Conservation (phyloP, 441 rosid species). For the Gossypium aridum region DNA sequence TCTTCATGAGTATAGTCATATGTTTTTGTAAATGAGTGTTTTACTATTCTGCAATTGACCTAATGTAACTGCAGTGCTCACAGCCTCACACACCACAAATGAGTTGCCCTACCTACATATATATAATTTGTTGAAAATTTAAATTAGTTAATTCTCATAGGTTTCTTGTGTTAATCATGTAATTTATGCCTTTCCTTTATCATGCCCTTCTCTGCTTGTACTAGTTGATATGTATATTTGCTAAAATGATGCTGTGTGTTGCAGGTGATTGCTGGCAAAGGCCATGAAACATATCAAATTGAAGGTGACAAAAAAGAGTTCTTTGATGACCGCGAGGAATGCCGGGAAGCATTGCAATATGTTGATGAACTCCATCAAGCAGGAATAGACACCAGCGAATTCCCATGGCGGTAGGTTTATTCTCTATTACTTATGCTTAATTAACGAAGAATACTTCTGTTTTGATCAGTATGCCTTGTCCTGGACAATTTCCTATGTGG, state of each 20-base stretch:
- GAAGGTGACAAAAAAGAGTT: conserved; percentile 80
- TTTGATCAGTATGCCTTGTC: background rate
- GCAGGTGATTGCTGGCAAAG: conserved; percentile 90
- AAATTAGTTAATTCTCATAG: background rate
- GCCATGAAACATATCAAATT: conserved; percentile 76
- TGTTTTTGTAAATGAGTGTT: background rate
- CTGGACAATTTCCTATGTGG: background rate
- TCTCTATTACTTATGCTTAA: background rate
- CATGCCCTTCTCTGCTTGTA: background rate
- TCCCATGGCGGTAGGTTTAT: conserved; percentile 89
- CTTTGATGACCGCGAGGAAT: conserved; percentile 86
- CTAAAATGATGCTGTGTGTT: conserved; percentile 1
- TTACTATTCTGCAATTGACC: background rate
- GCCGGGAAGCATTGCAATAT: conserved; percentile 85
- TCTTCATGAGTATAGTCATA: background rate
- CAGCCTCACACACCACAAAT: background rate
- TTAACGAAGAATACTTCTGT: background rate
- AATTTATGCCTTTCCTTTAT: too few species aligned
- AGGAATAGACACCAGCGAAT: conserved; percentile 94
- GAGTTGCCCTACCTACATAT: background rate
- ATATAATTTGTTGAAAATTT: background rate
- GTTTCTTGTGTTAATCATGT: background rate
- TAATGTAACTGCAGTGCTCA: background rate
- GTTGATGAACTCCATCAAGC: conserved; percentile 94
- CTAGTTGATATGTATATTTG: background rate